A percentile compares a stretch with the other conserved stretches of the same genome.
phyloP scores from a whole-genome alignment of 1,284 basidiomycete species.

The Boletus smithii region DNA sequence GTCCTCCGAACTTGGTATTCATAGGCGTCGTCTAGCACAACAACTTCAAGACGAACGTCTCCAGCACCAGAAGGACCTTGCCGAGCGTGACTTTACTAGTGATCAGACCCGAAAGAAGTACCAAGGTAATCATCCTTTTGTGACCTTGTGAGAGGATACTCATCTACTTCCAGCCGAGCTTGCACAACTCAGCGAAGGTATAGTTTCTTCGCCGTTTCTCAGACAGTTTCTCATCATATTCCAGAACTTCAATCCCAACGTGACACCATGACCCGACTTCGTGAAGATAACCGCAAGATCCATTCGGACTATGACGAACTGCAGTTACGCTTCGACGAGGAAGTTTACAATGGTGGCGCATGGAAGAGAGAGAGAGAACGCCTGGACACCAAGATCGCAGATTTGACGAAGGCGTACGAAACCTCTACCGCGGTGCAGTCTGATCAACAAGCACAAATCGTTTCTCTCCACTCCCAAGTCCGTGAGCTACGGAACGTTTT shows the following conservation, averaged over 20 bases:
- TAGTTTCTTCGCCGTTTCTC: neutral
- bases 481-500: slow-evolving; percentile 76
- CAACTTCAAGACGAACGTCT: slow-evolving; percentile 76
- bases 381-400: slow-evolving; percentile 75
- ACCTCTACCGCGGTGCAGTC: slow-evolving; percentile 68
- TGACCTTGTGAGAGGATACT: slow-evolving; percentile 3
- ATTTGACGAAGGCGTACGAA: slow-evolving; percentile 76
- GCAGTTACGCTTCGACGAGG: slow-evolving; percentile 72
- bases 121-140: slow-evolving; percentile 49
- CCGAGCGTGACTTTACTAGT: slow-evolving; percentile 71
- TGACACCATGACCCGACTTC: slow-evolving; percentile 67
- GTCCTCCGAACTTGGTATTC: slow-evolving; percentile 60
- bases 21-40: slow-evolving; percentile 63
- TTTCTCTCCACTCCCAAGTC: slow-evolving; percentile 79
- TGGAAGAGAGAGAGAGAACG: slow-evolving; percentile 88
- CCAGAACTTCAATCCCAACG: slow-evolving; percentile 73
- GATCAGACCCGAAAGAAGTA: slow-evolving; percentile 83
- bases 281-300: slow-evolving; percentile 76
- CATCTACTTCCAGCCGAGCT: slow-evolving; percentile 52
- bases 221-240: slow-evolving; percentile 8
- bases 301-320: slow-evolving; percentile 77
- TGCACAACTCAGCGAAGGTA: slow-evolving; percentile 75
- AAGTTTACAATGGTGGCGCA: slow-evolving; percentile 69
- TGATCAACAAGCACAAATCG: slow-evolving; percentile 81
- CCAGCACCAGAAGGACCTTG: slow-evolving; percentile 71